A percentile compares a stretch with the other conserved stretches of the same genome.
Conservation (phyloP, 1,139 yeast species). For the Hyphopichia burtonii region DNA sequence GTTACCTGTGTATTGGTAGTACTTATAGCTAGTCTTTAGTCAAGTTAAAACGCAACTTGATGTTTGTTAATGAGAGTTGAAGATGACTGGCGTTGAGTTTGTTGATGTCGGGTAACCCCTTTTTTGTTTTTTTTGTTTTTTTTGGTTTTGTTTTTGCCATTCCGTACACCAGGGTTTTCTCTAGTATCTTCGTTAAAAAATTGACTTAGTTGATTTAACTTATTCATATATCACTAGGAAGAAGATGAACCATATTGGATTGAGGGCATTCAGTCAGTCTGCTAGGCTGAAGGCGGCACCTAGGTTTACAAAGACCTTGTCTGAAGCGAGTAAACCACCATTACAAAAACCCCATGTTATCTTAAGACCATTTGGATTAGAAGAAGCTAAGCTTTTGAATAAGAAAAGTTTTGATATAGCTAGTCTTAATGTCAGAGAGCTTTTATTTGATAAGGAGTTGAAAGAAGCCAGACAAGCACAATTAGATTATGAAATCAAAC, state of each 20-base stretch:
- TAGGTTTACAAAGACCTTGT: conserved; percentile 26
- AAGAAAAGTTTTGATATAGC: conserved; percentile 16
- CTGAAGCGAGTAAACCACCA: conserved; percentile 30
- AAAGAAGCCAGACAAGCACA: conserved; percentile 53
- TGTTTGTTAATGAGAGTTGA: neutral
- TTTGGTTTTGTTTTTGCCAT: neutral
- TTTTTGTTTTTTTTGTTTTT: neutral
- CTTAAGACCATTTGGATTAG: conserved; percentile 43
- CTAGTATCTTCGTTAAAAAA: too few species aligned
- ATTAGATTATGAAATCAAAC: conserved; percentile 74
- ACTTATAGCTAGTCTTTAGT: neutral
- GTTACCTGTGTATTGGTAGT: neutral
- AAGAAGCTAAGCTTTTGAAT: conserved; percentile 29
- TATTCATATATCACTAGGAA: neutral
- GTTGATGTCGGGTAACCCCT: neutral
- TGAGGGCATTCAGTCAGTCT: conserved; percentile 4
- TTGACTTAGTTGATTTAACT: too few species aligned
- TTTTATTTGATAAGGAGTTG: conserved; percentile 36
- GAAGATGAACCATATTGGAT: neutral
- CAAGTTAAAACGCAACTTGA: neutral
- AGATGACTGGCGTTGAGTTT: neutral
- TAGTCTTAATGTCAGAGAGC: conserved; percentile 21
- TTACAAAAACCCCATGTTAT: conserved; percentile 26
- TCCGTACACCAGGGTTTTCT: neutral
- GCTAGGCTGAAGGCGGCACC: conserved; percentile 13